A percentile compares a stretch with the other conserved stretches of the same genome.
These are phyloP conservation scores for Nitzschia putrida DNA, from an alignment of 108 stramenopile genomes.

Conservation along the genomic window DNA sequence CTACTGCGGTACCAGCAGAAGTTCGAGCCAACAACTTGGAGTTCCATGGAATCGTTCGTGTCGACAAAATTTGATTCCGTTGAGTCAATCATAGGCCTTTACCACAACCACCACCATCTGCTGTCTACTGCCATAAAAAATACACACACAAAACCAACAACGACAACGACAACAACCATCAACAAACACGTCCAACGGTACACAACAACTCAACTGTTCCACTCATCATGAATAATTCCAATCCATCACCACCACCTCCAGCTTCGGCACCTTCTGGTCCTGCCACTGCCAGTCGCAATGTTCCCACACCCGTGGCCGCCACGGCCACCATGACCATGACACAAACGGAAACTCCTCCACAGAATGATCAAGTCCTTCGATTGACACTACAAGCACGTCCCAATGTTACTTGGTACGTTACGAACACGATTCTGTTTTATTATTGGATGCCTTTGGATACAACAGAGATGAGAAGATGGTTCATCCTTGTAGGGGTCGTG, in stretches of 20 bases:
- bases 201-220: no score
- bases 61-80: no score
- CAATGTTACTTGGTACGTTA: slow-evolving; percentile 41
- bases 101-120: not conserved
- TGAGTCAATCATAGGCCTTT: not conserved
- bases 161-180: not conserved
- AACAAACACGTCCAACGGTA: not conserved
- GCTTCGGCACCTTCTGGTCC: not conserved
- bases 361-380: slow-evolving; percentile 27
- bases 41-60: slow-evolving; percentile 20
- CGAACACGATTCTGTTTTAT: not conserved
- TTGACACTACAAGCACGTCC: slow-evolving; percentile 35
- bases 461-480: no score
- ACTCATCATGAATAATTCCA: not conserved
- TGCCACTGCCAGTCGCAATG: not conserved
- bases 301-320: not conserved
- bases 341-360: not conserved
- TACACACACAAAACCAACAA: not conserved
- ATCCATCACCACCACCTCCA: not conserved
- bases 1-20: not conserved
- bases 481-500: no score
- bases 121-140: not conserved
- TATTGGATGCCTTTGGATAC: no score
- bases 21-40: slow-evolving; percentile 2
- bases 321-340: slow-evolving; percentile 37